Conservation (phyloP, 2,329 filamentous ascomycete genomes). For the Phaeosphaeriaceae sp. region DNA sequence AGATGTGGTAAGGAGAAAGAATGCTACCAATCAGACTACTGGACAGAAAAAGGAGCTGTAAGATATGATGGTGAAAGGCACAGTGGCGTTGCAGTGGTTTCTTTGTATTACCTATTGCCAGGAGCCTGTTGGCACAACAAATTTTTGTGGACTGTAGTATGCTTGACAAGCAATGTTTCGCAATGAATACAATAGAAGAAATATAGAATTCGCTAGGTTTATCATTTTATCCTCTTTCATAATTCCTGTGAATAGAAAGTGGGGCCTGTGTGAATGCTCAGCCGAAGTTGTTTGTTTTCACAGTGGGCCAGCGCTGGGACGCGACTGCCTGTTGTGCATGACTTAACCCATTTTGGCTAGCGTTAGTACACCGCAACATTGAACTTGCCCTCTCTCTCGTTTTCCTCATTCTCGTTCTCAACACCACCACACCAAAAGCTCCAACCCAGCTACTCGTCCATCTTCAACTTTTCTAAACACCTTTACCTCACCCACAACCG, state of each 20-base stretch:
- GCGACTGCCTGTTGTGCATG: background rate
- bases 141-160: background rate
- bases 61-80: background rate
- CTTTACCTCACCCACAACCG: conserved; percentile 27
- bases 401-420: conserved; percentile 41
- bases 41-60: conserved; percentile 42
- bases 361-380: conserved; percentile 27
- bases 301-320: background rate
- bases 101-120: background rate
- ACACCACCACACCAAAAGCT: conserved; percentile 38
- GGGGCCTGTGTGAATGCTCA: background rate
- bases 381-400: conserved; percentile 22
- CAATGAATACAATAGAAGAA: no score
- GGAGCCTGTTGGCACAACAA: background rate
- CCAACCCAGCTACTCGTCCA: conserved; percentile 35
- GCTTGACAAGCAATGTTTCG: no score
- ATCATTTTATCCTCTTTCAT: no score
- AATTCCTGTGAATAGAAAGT: no score
- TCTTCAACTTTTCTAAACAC: conserved; percentile 39
- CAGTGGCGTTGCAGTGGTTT: background rate
- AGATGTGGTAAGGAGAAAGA: conserved; percentile 51
- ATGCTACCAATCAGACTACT: conserved; percentile 24
- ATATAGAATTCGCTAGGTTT: no score
- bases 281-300: background rate
- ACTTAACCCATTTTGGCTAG: conserved; percentile 17